Evolutionary conservation across 805 yeast species (phyloP), one percentile per base, ranked within the genome.

Genomic region (Candida sonorensis): DNA sequence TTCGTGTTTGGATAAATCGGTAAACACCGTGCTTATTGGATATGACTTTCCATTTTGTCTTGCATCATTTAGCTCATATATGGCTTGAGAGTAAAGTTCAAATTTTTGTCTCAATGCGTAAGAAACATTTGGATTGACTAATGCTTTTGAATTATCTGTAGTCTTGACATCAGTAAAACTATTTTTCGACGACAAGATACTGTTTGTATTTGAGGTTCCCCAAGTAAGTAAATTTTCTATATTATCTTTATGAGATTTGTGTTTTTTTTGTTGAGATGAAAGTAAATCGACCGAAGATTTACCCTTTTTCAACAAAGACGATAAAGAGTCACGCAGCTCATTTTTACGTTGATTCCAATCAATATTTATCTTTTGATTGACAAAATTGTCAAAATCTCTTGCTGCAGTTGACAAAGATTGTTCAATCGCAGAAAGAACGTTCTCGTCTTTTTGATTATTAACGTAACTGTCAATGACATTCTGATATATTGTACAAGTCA

Each of bases 341-440:
- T 76, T 75, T 47, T 85, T 79, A 41, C 85, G 75, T 30, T 73
- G 73, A 36, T 75, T 75, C 97, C 97, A 92, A 55, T 88, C 95
- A 29, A 82, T 66, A 4, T 81, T 64, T 17, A 92, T 67, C 46
- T 80, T 83, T 40, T 77, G 74, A 45, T 69, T 77, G 38, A 90
- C 77, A 52, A 77, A 83, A 27, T 57, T 59, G 53, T 88, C 96
- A 57, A 90, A 92, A 50, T 87, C 96, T 35, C 69, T 69, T 3
- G 94, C 79, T 5, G 95, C 87, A 14, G 75, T 59, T 2, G 71
- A 60, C 38, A 88, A 67, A 0, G 87, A 71, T 45, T 78, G 86
- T 51, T 88, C 96, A 41, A 90, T 86, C 4, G 95, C 81, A 15
- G 80, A 67, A 27, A 87, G 58, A 22, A 87, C 78, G 51, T 75